These are phyloP conservation scores for Acacia concinna DNA, from an alignment of 331 rosid species.

Conservation along the genomic window DNA sequence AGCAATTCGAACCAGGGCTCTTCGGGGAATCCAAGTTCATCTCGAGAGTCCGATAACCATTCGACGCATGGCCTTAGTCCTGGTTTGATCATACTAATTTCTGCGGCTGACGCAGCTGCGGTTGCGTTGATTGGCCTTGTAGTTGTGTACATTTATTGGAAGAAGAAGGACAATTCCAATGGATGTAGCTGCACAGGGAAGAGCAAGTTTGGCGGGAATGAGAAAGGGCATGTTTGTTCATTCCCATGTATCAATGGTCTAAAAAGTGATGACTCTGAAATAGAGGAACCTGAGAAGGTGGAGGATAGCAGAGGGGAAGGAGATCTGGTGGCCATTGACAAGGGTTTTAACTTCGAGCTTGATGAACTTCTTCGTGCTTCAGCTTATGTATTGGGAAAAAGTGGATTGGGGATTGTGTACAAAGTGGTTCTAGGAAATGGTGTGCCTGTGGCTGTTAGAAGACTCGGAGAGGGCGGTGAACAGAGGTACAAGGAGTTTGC, in stretches of 20 bases:
- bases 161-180: constrained; percentile 58
- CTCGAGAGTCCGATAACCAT: constrained; percentile 11
- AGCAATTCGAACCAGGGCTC: constrained; percentile 39
- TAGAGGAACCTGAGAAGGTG: constrained; percentile 55
- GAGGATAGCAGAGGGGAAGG: constrained; percentile 58
- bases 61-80: constrained; percentile 59
- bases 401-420: constrained; percentile 95
- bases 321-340: constrained; percentile 90
- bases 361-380: constrained; percentile 94
- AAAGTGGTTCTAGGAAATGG: constrained; percentile 96
- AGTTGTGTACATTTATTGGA: constrained; percentile 80
- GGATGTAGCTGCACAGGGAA: constrained; percentile 84
- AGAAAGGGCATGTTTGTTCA: constrained; percentile 39
- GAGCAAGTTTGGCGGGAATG: constrained; percentile 56
- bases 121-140: constrained; percentile 76
- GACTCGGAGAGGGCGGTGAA: constrained; percentile 95
- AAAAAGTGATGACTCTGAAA: constrained; percentile 68
- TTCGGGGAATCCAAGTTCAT: constrained; percentile 41
- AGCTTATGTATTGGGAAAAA: constrained; percentile 95
- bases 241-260: constrained; percentile 53
- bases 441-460: constrained; percentile 92
- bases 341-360: constrained; percentile 84
- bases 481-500: constrained; percentile 92
- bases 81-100: constrained; percentile 69
- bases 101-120: constrained; percentile 83